Evolutionary conservation across 2,329 filamentous ascomycete species (phyloP), one percentile per base, ranked within the genome.

Genomic region (Stagonosporopsis vannaccii): DNA sequence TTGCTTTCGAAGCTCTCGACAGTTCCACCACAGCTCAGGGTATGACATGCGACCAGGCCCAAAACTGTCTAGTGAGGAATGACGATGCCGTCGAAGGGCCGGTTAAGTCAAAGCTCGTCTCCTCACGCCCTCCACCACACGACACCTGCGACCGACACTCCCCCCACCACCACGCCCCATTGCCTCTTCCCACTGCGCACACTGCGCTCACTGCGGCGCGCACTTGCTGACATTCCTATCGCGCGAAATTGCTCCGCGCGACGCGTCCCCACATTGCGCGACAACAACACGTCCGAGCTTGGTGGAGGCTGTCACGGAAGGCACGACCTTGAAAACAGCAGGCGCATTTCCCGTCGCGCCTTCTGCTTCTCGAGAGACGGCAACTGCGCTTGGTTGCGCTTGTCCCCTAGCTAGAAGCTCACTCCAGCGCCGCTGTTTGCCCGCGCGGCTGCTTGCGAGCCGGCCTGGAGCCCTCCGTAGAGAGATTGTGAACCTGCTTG

Each of bases 401-500:
- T 53, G 50, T 62, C 58, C 51, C 64, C 52, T 72, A 71, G 67
- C 65, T 72, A 67, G 65, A 63, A 54, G 62, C 58, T 61, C 52
- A 56, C 50, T 54, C 52, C 46, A 59, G 59, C 53, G 55, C 49
- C 60, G 51, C 45, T 50, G 66, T 59, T 61, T 61, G 63, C 51
- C 62, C 43, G 65, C 68, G 56, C 54, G 23, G 61, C 59, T 58
- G 60, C 59, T 57, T 57, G 50, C 59, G 56, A 54, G 54, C 25
- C 65, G 58, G 59, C 59, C 60, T 62, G 64, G 63, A 60, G 62
- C 61, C 56, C 69, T 72, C 64, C 55, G 61, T 74, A 73, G 69
- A 74, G 65, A 72, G 67, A 66, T 63, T 69, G 74, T 72, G 74
- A 75, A 66, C 60, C 64, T 67, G 65, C 47, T 70, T 75, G 67